A percentile compares a stretch with the other conserved stretches of the same genome.
These are phyloP conservation scores for Ustilago crameri DNA, from an alignment of 1,284 basidiomycete species.

Conservation along the genomic window DNA sequence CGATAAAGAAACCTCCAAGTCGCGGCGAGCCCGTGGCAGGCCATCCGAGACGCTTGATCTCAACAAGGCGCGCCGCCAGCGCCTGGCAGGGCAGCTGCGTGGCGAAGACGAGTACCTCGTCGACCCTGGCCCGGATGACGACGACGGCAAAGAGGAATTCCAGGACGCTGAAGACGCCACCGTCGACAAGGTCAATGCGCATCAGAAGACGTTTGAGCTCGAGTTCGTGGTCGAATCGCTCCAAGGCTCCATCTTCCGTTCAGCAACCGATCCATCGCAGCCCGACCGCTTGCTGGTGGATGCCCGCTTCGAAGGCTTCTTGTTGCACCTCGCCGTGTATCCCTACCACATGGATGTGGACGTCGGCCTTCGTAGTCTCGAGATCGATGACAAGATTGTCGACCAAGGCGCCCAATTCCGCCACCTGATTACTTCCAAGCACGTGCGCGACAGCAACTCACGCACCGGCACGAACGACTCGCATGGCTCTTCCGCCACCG, in stretches of 20 bases:
- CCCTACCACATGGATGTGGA: conserved; percentile 83
- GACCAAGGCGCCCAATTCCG: conserved; percentile 72
- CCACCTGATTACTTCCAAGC: conserved; percentile 81
- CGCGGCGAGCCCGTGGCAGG: conserved; percentile 25
- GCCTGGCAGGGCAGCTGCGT: conserved; percentile 58
- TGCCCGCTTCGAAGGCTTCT: conserved; percentile 82
- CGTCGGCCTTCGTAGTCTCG: conserved; percentile 78
- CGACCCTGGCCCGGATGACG: conserved; percentile 53
- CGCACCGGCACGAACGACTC: conserved; percentile 35
- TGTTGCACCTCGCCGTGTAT: conserved; percentile 57
- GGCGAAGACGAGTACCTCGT: conserved; percentile 59
- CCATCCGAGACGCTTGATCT: conserved; percentile 51
- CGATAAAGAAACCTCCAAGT: conserved; percentile 9
- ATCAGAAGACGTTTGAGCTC: conserved; percentile 88
- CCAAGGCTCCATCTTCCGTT: conserved; percentile 83
- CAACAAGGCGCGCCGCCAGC: conserved; percentile 53
- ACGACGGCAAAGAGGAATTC: conserved; percentile 59
- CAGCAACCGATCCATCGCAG: conserved; percentile 71
- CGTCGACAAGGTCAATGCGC: conserved; percentile 69
- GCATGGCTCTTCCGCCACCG: conserved; percentile 25
- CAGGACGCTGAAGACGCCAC: conserved; percentile 62
- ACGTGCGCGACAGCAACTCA: conserved; percentile 62
- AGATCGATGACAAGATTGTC: conserved; percentile 74
- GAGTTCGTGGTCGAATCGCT: conserved; percentile 88
- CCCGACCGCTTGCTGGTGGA: conserved; percentile 81